These are phyloP conservation scores for Populus hybrid DNA, from an alignment of 441 rosid species.

Conservation along the genomic window DNA sequence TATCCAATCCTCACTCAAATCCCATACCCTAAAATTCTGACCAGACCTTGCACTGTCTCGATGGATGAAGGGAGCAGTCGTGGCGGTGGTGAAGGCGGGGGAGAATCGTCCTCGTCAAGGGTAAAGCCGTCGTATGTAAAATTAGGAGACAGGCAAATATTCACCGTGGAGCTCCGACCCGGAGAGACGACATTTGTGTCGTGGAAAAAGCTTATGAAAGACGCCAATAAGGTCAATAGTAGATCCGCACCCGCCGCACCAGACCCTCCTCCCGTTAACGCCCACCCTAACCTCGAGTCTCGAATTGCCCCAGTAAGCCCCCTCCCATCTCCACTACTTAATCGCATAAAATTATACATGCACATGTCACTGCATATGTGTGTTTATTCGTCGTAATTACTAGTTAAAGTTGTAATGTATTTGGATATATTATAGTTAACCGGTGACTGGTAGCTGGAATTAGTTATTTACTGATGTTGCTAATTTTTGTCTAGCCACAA, in stretches of 20 bases:
- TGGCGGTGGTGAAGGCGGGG: conserved; percentile 19
- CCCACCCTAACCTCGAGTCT: conserved; percentile 59
- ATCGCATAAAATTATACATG: not conserved
- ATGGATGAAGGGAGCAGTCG: conserved; percentile 49
- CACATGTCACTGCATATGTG: not conserved
- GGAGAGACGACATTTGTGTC: conserved; percentile 95
- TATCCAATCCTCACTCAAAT: conserved; percentile 17
- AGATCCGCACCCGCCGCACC: conserved; percentile 37
- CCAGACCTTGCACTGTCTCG: conserved; percentile 13
- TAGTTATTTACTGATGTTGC: conserved; percentile 11
- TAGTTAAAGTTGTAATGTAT: not conserved
- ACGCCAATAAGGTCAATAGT: conserved; percentile 51
- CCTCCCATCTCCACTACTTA: not conserved
- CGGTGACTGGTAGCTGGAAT: not conserved
- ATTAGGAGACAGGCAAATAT: conserved; percentile 70
- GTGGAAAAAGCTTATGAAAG: conserved; percentile 96
- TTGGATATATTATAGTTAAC: not conserved
- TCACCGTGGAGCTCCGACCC: conserved; percentile 80
- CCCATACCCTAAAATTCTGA: conserved; percentile 25
- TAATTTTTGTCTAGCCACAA: conserved; percentile 45
- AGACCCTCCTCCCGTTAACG: conserved; percentile 36
- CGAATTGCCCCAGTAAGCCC: conserved; percentile 58
- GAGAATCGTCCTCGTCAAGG: conserved; percentile 42
- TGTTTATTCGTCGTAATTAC: not conserved
- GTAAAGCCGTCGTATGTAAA: conserved; percentile 49